Conservation (phyloP, 2,329 filamentous ascomycete species). For the Plectosphaerella cucumerina region DNA sequence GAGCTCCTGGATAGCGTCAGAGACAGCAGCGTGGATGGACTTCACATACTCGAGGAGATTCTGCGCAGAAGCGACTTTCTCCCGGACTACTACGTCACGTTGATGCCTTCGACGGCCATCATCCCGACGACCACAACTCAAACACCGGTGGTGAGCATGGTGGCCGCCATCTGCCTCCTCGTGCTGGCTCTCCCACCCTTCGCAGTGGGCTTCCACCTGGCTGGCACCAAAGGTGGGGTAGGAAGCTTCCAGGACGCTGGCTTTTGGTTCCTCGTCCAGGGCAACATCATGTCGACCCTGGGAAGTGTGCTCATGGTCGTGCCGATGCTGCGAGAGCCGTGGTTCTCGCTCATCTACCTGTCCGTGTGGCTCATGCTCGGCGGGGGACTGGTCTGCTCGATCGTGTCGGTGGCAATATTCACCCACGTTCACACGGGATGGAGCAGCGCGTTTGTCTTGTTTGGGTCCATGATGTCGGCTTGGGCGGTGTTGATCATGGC, state of each 20-base stretch:
- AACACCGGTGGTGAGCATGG: neutral
- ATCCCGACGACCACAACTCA: too few relatives aligned
- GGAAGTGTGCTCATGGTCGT: neutral
- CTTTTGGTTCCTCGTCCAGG: neutral
- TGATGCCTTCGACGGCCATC: neutral
- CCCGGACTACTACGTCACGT: neutral
- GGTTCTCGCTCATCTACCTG: neutral
- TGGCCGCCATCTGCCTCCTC: neutral
- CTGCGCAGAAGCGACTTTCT: neutral
- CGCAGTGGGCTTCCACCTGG: neutral
- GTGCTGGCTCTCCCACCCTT: neutral
- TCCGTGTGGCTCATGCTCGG: neutral
- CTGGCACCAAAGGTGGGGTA: neutral
- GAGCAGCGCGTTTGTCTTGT: neutral
- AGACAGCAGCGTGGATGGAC: neutral
- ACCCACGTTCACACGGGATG: neutral
- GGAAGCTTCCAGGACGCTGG: neutral
- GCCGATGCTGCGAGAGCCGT: neutral
- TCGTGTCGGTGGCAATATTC: neutral
- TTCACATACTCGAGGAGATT: neutral
- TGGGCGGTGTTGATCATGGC: neutral
- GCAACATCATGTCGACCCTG: neutral
- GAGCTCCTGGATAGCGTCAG: neutral
- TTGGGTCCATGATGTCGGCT: neutral
- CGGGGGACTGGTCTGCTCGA: neutral